A percentile compares a stretch with the other conserved stretches of the same genome.
These are phyloP conservation scores for Jacaranda copaia DNA, from an alignment of 257 asterid species.

Conservation along the genomic window DNA sequence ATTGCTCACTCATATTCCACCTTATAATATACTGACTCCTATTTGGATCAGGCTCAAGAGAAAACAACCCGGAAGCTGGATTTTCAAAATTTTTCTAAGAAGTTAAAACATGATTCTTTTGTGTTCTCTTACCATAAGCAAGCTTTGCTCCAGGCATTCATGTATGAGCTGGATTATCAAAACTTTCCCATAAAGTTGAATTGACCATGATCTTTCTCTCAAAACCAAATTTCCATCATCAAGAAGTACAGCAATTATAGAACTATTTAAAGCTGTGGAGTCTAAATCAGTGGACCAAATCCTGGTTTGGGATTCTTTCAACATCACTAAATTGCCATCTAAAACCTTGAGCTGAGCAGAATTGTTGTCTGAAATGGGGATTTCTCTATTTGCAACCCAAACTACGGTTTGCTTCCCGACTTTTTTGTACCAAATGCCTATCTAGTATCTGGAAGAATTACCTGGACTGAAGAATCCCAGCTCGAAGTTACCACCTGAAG, in stretches of 20 bases:
- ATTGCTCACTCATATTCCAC: constrained; percentile 45
- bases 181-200: constrained; percentile 54
- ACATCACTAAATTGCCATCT: too few relatives aligned
- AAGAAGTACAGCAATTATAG: constrained; percentile 48
- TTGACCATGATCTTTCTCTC: constrained; percentile 34
- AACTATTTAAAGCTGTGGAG: neutral
- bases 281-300: neutral
- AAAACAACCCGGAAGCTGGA: neutral
- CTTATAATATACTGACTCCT: constrained; percentile 41
- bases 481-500: too few relatives aligned
- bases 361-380: too few relatives aligned
- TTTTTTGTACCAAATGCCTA: too few relatives aligned
- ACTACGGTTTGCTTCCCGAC: too few relatives aligned
- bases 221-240: constrained; percentile 61
- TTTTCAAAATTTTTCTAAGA: constrained; percentile 48
- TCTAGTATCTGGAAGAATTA: too few relatives aligned
- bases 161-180: constrained; percentile 23
- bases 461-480: too few relatives aligned
- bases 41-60: constrained; percentile 38
- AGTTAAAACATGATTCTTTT: constrained; percentile 42
- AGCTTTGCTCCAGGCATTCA: constrained; percentile 62
- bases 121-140: constrained; percentile 49
- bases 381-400: too few relatives aligned
- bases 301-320: too few relatives aligned
- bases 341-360: too few relatives aligned